phyloP scores from a whole-genome alignment of 768 basidiomycete species.

The Lepiota venenata region DNA sequence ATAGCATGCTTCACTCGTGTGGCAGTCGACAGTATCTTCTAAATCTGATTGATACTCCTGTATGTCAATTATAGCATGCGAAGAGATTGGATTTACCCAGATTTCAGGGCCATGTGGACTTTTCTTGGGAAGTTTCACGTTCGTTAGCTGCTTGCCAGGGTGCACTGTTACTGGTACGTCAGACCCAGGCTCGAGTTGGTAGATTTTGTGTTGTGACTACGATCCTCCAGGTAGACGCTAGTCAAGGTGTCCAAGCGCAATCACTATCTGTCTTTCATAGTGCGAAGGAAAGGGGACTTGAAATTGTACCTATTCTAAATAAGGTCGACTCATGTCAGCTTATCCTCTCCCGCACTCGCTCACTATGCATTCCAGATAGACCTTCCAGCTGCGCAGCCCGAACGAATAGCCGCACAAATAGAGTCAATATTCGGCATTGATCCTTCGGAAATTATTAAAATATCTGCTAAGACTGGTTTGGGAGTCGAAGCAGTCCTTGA shows the following conservation, averaged over 20 bases:
- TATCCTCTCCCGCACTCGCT: slow-evolving; percentile 4
- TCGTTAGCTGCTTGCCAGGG: slow-evolving; percentile 94
- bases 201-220: slow-evolving; percentile 4
- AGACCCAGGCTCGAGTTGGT: slow-evolving; percentile 7
- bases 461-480: slow-evolving; percentile 91
- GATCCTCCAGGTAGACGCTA: slow-evolving; percentile 79
- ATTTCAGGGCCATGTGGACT: slow-evolving; percentile 90
- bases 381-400: slow-evolving; percentile 84
- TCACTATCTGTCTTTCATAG: slow-evolving; percentile 93
- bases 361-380: slow-evolving; percentile 62
- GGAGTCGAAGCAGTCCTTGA: slow-evolving; percentile 76
- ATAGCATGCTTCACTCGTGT: slow-evolving; percentile 74
- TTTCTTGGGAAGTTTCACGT: slow-evolving; percentile 94
- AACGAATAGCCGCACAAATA: slow-evolving; percentile 77
- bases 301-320: slow-evolving; percentile 89
- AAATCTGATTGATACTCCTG: slow-evolving; percentile 96
- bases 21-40: slow-evolving; percentile 64
- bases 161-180: slow-evolving; percentile 55
- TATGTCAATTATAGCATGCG: slow-evolving; percentile 25
- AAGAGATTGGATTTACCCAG: not conserved
- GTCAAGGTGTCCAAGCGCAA: slow-evolving; percentile 97
- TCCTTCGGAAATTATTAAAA: slow-evolving; percentile 66
- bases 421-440: slow-evolving; percentile 79
- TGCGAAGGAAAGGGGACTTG: slow-evolving; percentile 76
- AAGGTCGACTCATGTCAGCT: slow-evolving; percentile 54